phyloP scores from a whole-genome alignment of 768 basidiomycete genomes.

The Leccinum uliginosum region DNA sequence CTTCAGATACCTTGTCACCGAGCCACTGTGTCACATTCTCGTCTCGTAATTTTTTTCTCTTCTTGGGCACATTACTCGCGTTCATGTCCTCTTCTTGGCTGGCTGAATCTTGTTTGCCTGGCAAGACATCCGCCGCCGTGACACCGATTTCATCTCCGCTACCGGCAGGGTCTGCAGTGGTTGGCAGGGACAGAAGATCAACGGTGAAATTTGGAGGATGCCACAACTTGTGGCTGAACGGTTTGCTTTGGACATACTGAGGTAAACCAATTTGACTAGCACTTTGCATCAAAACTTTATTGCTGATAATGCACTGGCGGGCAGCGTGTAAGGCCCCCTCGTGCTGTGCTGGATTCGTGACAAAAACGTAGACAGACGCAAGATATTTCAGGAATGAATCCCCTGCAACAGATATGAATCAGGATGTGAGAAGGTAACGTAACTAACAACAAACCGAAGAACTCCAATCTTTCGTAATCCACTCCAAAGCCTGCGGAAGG shows the following conservation, averaged over 20 bases:
- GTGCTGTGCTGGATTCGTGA: slow-evolving; percentile 55
- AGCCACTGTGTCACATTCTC: slow-evolving; percentile 50
- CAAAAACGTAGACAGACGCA: slow-evolving; percentile 69
- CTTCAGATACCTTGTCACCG: slow-evolving; percentile 65
- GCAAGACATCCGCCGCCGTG: slow-evolving; percentile 5
- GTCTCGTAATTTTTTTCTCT: slow-evolving; percentile 40
- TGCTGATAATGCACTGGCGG: slow-evolving; percentile 71
- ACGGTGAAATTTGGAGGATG: slow-evolving; percentile 44
- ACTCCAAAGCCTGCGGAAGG: slow-evolving; percentile 65
- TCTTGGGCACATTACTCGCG: slow-evolving; percentile 17
- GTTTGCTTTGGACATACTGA: slow-evolving; percentile 67
- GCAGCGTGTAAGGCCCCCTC: slow-evolving; percentile 67
- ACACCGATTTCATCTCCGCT: slow-evolving; percentile 30
- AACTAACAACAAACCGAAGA: slow-evolving; percentile 53
- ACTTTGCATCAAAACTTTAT: slow-evolving; percentile 56
- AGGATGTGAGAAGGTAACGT: slow-evolving; percentile 19
- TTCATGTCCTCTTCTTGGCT: slow-evolving; percentile 11
- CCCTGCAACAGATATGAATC: slow-evolving; percentile 36
- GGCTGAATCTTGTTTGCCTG: slow-evolving; percentile 9
- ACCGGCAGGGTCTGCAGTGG: slow-evolving; percentile 17
- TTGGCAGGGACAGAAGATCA: slow-evolving; percentile 19
- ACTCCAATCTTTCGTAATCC: slow-evolving; percentile 82
- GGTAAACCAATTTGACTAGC: slow-evolving; percentile 60
- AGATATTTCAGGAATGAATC: slow-evolving; percentile 84
- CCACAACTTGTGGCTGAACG: slow-evolving; percentile 67